Conservation (phyloP, 2,329 filamentous ascomycete genomes). For the Spiromastix sp. region DNA sequence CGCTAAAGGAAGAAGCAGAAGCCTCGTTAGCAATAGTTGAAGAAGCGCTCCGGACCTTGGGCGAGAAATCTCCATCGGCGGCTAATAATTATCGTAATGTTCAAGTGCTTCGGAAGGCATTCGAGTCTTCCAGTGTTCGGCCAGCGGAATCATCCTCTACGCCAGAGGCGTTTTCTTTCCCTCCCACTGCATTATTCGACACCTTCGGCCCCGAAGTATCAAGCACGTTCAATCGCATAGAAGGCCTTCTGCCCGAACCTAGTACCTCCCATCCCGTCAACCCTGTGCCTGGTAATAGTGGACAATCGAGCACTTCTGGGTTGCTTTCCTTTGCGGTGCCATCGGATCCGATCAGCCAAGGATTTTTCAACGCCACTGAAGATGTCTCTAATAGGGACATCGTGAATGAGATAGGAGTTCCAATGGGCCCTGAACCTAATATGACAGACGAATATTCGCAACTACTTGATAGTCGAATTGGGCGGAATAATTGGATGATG, state of each 20-base stretch:
- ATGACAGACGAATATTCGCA: too few species aligned
- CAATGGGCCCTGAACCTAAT: too few species aligned
- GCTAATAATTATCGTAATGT: not conserved
- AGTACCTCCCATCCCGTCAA: too few species aligned
- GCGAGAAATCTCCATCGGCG: not conserved
- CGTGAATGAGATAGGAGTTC: too few species aligned
- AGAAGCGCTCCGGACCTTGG: not conserved
- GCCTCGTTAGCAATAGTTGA: not conserved
- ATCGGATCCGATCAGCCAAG: too few species aligned
- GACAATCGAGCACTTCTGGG: too few species aligned
- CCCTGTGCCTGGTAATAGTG: too few species aligned
- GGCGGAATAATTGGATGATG: slow-evolving; percentile 1
- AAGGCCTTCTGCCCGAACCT: not conserved
- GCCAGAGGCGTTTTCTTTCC: not conserved
- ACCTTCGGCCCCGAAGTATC: not conserved
- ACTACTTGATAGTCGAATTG: not conserved
- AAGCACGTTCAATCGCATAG: not conserved
- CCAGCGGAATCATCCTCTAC: not conserved
- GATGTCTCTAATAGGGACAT: too few species aligned
- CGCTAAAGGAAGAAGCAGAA: not conserved
- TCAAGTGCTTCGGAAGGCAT: not conserved
- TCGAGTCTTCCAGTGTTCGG: not conserved
- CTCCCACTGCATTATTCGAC: not conserved
- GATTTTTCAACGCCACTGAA: too few species aligned
- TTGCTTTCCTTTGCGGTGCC: too few species aligned